Evolutionary conservation across 2,329 filamentous ascomycete species (phyloP).

Genomic region (Macrophomina pseudophaseolina): DNA sequence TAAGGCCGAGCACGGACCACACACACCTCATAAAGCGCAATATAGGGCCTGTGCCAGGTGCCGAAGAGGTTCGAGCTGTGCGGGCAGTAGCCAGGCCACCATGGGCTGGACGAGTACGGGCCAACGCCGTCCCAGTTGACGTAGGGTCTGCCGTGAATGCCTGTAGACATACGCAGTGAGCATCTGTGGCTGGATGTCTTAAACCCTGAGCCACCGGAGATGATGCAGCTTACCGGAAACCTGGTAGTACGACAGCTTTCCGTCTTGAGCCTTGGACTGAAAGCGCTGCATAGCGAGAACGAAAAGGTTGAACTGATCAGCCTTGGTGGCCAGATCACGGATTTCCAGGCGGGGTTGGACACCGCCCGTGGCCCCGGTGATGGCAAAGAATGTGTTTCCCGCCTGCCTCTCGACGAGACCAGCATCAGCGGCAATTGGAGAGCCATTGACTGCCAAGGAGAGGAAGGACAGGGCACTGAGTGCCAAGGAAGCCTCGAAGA

Average conservation of each 20-base stretch:
- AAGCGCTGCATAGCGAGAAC: slow-evolving; percentile 74
- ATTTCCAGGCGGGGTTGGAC: slow-evolving; percentile 66
- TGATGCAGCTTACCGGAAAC: slow-evolving; percentile 65
- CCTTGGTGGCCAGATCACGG: slow-evolving; percentile 64
- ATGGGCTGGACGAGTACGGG: background rate
- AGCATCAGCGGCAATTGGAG: background rate
- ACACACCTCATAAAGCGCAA: slow-evolving; percentile 65
- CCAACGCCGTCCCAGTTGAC: slow-evolving; percentile 36
- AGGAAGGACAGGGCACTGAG: slow-evolving; percentile 3
- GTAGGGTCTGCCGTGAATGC: slow-evolving; percentile 42
- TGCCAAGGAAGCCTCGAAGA: background rate
- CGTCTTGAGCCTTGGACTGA: slow-evolving; percentile 67
- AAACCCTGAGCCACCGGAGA: background rate
- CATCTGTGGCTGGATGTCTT: background rate
- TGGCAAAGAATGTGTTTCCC: slow-evolving; percentile 28
- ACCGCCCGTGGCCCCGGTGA: slow-evolving; percentile 33
- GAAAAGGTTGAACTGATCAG: slow-evolving; percentile 76
- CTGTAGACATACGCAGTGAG: slow-evolving; percentile 28
- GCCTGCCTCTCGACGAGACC: slow-evolving; percentile 1
- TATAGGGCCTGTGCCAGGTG: slow-evolving; percentile 85
- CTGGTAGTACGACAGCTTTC: slow-evolving; percentile 75
- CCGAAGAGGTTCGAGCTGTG: slow-evolving; percentile 79
- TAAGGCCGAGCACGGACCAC: background rate
- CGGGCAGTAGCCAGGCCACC: slow-evolving; percentile 69
- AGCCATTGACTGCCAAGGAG: slow-evolving; percentile 7